Base-by-base conservation (phyloP, 2,329 filamentous ascomycete genomes). In the Grosmannia penicillata region DNA sequence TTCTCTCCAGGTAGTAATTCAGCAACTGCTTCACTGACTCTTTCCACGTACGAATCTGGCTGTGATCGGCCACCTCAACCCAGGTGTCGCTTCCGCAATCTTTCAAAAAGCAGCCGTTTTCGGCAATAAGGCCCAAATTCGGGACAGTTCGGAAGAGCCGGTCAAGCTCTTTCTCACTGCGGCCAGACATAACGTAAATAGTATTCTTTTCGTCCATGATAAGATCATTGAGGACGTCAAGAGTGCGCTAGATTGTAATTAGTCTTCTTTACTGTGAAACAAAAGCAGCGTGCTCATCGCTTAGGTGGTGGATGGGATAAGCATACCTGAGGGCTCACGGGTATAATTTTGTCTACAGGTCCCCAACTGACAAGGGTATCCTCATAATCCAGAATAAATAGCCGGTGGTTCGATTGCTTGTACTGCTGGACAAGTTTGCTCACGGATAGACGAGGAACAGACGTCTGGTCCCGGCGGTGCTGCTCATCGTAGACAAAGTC, bases 311-410 rank as follows among this genome's bases (percentile, higher is more conserved):
- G 29, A 7, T 11, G n/a, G n/a, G n/a, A n/a, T n/a, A n/a, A 4
- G n/a, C 39, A n/a, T 52, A 65, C 59, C 54, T 72, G 81, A 3
- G 86, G 86, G 47, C 82, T 93, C 36, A 84, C 81, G 15, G 91
- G 69, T 35, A 94, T 84, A 44, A 91, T 89, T 51, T 82, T 81
- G 43, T 76, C 82, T 40, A 85, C 79, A 0, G 83, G 82, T 4
- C 85, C 85, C 72, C 85, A 91, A 38, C 80, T 84, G 31, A 91
- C 83, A 8, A 96, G 65, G 0, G 89, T 96, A 32, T 86, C 89
- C 56, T 96, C 89, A 52, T 94, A 93, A 53, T 96, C 89, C 32
- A 96, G 67, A 46, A 96, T 78, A 57, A 96, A 91, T 3, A 96
- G 66, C 14, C 87, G 77, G 17, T 74, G 72, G 30, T 73, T 57